phyloP scores from a whole-genome alignment of 2,329 filamentous ascomycete species.

The Penicillium sp. region DNA sequence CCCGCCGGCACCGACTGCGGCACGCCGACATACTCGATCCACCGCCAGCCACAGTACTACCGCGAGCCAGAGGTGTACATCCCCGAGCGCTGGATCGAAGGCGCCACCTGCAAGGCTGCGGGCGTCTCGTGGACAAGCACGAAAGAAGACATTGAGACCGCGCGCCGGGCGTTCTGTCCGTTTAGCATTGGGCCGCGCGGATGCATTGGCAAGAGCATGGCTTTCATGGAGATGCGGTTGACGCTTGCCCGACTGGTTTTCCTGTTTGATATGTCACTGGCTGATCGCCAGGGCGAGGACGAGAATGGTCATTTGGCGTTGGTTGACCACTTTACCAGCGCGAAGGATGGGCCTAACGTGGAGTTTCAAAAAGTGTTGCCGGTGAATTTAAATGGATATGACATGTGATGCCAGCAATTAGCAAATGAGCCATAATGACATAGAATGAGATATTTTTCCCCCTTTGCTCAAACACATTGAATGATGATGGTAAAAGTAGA shows the following conservation, averaged over 20 bases:
- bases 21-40: slow-evolving; percentile 67
- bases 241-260: slow-evolving; percentile 43
- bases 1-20: slow-evolving; percentile 63
- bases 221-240: slow-evolving; percentile 46
- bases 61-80: slow-evolving; percentile 60
- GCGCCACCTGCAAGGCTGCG: slow-evolving; percentile 44
- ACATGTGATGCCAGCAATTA: slow-evolving; percentile 4
- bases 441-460: background rate
- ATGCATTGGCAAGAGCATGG: slow-evolving; percentile 48
- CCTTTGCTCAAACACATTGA: background rate
- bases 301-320: slow-evolving; percentile 37
- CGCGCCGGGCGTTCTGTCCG: slow-evolving; percentile 72
- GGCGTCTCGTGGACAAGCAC: slow-evolving; percentile 43
- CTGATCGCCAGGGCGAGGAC: slow-evolving; percentile 39
- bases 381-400: slow-evolving; percentile 2
- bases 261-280: slow-evolving; percentile 42
- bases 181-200: slow-evolving; percentile 47
- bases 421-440: background rate
- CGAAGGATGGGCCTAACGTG: slow-evolving; percentile 42
- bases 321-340: slow-evolving; percentile 43
- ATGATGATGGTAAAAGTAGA: background rate
- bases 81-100: slow-evolving; percentile 67
- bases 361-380: slow-evolving; percentile 23
- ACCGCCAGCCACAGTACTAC: slow-evolving; percentile 67
- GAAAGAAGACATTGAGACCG: slow-evolving; percentile 53